Conservation (phyloP, 1,139 yeast genomes). For the Yamadazyma dendronema region DNA sequence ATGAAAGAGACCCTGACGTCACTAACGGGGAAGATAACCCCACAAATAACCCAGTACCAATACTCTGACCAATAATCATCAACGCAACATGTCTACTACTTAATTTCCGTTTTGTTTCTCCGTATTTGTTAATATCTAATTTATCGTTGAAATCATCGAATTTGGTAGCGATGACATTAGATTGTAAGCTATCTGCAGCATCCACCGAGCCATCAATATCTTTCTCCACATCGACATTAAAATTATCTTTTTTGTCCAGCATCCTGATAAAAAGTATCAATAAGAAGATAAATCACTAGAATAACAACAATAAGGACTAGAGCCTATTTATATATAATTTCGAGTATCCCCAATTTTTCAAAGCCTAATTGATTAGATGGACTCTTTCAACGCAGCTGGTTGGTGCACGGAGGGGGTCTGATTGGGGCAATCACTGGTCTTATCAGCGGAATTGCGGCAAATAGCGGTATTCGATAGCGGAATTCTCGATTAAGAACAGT, state of each 20-base stretch:
- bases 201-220: conserved; percentile 3
- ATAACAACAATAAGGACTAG: no score
- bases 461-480: background rate
- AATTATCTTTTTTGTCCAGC: background rate
- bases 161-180: conserved; percentile 13
- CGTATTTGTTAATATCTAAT: conserved; percentile 32
- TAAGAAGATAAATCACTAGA: no score
- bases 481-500: background rate
- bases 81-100: conserved; percentile 46
- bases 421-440: background rate
- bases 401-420: background rate
- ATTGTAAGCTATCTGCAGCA: background rate
- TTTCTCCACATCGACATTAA: background rate
- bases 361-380: background rate
- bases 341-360: no score
- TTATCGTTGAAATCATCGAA: conserved; percentile 33
- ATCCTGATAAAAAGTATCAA: background rate
- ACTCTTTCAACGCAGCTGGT: background rate
- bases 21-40: conserved; percentile 35
- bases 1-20: conserved; percentile 36
- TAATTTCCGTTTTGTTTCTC: conserved; percentile 37
- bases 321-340: no score
- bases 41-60: conserved; percentile 49
- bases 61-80: conserved; percentile 52
- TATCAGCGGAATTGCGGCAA: background rate